Percentiles rank a stretch among this genome's conserved stretches.
Conservation (phyloP, 495 filamentous ascomycete genomes). For the Extremus antarcticus region DNA sequence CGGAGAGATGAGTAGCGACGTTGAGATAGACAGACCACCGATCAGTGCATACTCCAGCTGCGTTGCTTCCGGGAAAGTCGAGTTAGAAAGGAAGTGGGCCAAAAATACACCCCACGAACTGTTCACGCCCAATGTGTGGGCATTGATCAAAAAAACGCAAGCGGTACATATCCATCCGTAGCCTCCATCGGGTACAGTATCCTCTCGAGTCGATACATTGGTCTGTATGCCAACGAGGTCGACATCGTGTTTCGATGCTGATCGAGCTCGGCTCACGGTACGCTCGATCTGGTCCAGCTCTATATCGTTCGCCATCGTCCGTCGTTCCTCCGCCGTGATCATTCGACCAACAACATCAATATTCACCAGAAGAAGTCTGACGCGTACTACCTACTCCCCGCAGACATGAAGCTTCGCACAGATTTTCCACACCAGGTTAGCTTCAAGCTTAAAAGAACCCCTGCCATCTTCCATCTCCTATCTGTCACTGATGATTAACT, state of each 20-base stretch:
- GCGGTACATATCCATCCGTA: conserved; percentile 37
- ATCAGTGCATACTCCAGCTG: conserved; percentile 40
- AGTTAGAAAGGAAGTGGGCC: conserved; percentile 34
- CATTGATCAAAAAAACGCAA: conserved; percentile 28
- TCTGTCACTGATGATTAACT: too few species aligned
- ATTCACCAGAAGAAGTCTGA: too few species aligned
- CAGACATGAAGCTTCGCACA: too few species aligned
- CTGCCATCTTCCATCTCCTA: too few species aligned
- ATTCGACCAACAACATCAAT: too few species aligned
- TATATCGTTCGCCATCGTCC: neutral
- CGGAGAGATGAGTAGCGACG: conserved; percentile 36
- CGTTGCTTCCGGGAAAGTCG: conserved; percentile 32
- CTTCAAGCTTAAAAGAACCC: too few species aligned
- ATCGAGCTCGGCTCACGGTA: neutral
- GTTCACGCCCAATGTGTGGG: conserved; percentile 33
- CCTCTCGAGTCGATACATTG: conserved; percentile 1
- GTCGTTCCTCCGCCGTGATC: too few species aligned
- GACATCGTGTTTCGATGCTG: neutral
- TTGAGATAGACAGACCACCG: conserved; percentile 37
- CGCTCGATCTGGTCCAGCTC: neutral
- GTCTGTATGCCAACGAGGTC: neutral
- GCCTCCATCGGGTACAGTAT: conserved; percentile 9
- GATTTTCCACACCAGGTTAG: too few species aligned
- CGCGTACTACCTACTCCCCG: too few species aligned
- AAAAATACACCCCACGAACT: conserved; percentile 38